Evolutionary conservation across 2,329 filamentous ascomycete species (phyloP).

Genomic region (Aspergillus terreus): DNA sequence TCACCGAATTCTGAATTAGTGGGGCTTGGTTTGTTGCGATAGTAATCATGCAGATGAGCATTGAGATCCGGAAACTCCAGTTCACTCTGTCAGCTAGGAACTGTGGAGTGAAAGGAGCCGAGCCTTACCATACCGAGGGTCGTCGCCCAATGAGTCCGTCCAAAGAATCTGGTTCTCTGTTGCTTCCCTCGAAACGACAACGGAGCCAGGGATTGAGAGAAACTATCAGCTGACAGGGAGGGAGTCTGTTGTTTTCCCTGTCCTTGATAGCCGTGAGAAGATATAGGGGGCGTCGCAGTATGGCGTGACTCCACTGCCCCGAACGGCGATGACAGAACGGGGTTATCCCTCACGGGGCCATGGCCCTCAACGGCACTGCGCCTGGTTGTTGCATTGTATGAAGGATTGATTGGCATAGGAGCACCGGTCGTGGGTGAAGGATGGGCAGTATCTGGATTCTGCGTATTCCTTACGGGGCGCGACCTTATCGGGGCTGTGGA

Average conservation of each 20-base stretch:
- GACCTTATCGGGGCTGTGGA: not conserved
- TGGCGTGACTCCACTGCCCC: not conserved
- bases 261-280: not conserved
- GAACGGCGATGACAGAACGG: not conserved
- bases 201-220: not conserved
- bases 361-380: not conserved
- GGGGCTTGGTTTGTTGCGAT: not conserved
- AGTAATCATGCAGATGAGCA: constrained; percentile 1
- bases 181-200: constrained; percentile 1
- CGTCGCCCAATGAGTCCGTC: constrained; percentile 1
- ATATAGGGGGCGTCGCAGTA: not conserved
- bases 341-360: not conserved
- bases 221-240: not conserved
- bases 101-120: not conserved
- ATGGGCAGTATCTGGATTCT: not conserved
- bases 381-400: not conserved
- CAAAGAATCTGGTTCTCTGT: constrained; percentile 1
- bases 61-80: constrained; percentile 2
- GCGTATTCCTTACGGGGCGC: not conserved
- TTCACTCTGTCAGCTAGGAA: not conserved
- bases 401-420: not conserved
- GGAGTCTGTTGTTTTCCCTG: not conserved
- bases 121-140: not conserved
- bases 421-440: not conserved
- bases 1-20: not conserved